Evolutionary conservation across 1,284 basidiomycete species (phyloP).

Genomic region (Ustilago loliicola): DNA sequence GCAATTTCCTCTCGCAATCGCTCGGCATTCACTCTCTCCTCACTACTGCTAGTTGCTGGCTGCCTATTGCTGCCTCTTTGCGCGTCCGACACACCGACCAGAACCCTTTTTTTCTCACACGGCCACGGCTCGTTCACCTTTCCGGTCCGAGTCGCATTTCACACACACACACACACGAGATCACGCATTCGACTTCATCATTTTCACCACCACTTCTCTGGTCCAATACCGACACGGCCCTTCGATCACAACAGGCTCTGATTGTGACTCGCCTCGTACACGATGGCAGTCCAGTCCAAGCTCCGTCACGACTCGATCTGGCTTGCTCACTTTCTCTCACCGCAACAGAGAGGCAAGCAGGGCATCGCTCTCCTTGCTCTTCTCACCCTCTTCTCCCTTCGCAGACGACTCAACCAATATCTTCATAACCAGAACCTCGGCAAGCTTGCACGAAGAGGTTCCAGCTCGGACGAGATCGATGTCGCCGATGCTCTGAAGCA

Average conservation of each 20-base stretch:
- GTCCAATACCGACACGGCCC: not conserved
- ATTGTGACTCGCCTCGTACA: not conserved
- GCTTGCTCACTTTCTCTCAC: slow-evolving; percentile 35
- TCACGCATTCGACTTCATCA: not conserved
- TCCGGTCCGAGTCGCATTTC: slow-evolving; percentile 11
- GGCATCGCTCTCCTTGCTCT: slow-evolving; percentile 34
- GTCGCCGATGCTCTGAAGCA: slow-evolving; percentile 61
- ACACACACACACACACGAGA: not conserved
- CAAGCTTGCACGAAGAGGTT: slow-evolving; percentile 18
- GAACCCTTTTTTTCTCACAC: slow-evolving; percentile 2
- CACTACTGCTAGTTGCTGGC: not conserved
- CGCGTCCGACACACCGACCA: not conserved
- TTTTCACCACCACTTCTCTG: not conserved
- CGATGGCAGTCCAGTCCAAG: slow-evolving; percentile 51
- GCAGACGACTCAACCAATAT: slow-evolving; percentile 27
- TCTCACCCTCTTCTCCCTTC: slow-evolving; percentile 46
- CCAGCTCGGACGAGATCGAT: slow-evolving; percentile 28
- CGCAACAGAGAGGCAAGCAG: slow-evolving; percentile 30
- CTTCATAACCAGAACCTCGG: slow-evolving; percentile 22
- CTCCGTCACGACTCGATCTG: slow-evolving; percentile 36
- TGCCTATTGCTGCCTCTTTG: not conserved
- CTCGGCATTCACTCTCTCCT: not conserved
- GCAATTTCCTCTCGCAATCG: not conserved
- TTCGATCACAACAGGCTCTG: not conserved
- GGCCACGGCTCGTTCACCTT: slow-evolving; percentile 3